These are phyloP conservation scores for Macrophomina pseudophaseolina DNA, from an alignment of 2,329 filamentous ascomycete species.

Conservation along the genomic window DNA sequence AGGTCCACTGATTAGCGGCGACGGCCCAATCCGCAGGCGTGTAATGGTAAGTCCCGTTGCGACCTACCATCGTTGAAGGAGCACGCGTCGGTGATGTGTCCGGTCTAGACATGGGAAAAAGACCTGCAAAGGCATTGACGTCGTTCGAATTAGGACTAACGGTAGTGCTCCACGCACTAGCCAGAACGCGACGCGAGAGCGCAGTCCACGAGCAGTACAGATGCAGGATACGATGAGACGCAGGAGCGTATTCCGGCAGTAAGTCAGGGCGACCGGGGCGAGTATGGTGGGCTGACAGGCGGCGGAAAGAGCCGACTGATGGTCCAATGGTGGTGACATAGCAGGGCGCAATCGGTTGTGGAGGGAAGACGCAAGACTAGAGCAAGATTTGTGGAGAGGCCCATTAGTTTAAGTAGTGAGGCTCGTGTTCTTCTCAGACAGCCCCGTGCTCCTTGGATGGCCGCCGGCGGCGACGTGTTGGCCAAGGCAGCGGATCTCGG, in stretches of 20 bases:
- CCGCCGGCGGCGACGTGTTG: neutral
- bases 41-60: neutral
- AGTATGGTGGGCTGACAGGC: neutral
- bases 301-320: neutral
- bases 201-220: too few relatives aligned
- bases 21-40: neutral
- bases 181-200: too few relatives aligned
- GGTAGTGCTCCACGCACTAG: too few relatives aligned
- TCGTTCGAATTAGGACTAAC: too few relatives aligned
- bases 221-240: neutral
- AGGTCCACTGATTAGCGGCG: neutral
- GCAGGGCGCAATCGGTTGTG: neutral
- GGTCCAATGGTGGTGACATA: neutral
- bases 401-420: constrained; percentile 2
- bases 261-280: neutral
- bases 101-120: neutral
- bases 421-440: neutral
- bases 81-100: neutral
- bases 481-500: neutral
- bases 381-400: constrained; percentile 18
- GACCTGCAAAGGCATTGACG: too few relatives aligned
- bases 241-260: neutral
- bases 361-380: neutral
- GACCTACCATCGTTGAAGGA: neutral
- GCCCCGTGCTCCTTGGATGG: neutral